Evolutionary conservation across 805 yeast species (phyloP).

Genomic region (Pichia ethanolica): DNA sequence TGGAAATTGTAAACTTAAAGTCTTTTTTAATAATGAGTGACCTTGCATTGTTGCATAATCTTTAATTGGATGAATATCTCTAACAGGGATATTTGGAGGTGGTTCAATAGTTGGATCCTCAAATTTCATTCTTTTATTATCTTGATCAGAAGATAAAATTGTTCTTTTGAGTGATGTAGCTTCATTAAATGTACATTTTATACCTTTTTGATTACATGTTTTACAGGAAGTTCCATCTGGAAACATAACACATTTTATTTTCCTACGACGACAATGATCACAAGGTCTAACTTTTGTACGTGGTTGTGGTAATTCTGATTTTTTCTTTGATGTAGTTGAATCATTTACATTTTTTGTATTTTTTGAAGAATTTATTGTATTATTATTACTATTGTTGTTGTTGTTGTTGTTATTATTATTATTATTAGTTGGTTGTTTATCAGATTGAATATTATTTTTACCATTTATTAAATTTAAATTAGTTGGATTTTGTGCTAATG

Average conservation of each 20-base stretch:
- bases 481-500: not conserved
- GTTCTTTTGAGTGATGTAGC: conserved; percentile 38
- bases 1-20: conserved; percentile 77
- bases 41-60: conserved; percentile 61
- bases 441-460: no score
- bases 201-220: conserved; percentile 67
- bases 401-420: not conserved
- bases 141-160: conserved; percentile 19
- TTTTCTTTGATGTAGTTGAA: conserved; percentile 1
- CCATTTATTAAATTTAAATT: not conserved
- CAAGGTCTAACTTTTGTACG: conserved; percentile 54
- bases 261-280: conserved; percentile 76
- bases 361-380: not conserved
- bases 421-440: not conserved
- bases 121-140: conserved; percentile 25
- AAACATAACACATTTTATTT: conserved; percentile 67
- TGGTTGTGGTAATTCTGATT: conserved; percentile 32
- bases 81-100: conserved; percentile 33
- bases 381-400: not conserved
- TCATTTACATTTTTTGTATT: not conserved
- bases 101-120: conserved; percentile 31
- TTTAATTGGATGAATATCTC: conserved; percentile 53
- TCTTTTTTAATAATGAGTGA: conserved; percentile 57
- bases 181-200: conserved; percentile 70
- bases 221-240: conserved; percentile 61